Evolutionary conservation across 2,329 filamentous ascomycete genomes (phyloP), one percentile per base, ranked within the genome.

Genomic region (Aspergillus oerlinghausenensis): DNA sequence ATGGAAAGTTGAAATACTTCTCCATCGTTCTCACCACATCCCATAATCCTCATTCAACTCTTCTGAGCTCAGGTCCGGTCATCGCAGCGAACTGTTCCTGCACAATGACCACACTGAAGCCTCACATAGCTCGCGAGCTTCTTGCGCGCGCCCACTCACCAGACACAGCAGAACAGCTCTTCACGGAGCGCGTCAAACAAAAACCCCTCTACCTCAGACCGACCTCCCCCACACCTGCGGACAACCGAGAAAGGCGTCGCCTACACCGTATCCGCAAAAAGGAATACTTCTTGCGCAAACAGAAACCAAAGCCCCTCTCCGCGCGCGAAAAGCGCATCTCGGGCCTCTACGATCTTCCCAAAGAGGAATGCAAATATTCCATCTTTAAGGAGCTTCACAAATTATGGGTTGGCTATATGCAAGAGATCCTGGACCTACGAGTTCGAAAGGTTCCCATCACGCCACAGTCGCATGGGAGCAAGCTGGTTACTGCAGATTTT

Each of bases 321-420:
- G 88, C 92, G 0, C 85, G 87, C 23, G 84, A 94, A 69, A 91
- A 92, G 64, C 87, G 92, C 14, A 77, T 77, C 4, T 80, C 92
- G 0, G 84, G 86, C 10, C 79, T 97, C 17, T 87, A 95, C 75
- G 84, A 89, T 10, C 82, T 97, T 5, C 88, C 89, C 0, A 84
- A 84, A 57, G 76, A 82, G 38, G 84, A 87, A 55, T 82, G 83
- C 63, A 87, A 86, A 60, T 95, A 95, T 68, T 80, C 80, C 4
- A 82, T 93, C 32, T 97, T 94, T 71, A 82, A 86, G 63, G 88
- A 88, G 0, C 75, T 99, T 63, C 85, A 95, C 70, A 73, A 74
- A 17, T 78, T 99, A 61, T 99, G 94, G 94, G 75, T 86, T 40
- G 86, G 84, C 3, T 99, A 99, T 73, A 88, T 94, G 67, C 84